Evolutionary conservation across 495 filamentous ascomycete species (phyloP).

Genomic region (Penicillium pulvis): DNA sequence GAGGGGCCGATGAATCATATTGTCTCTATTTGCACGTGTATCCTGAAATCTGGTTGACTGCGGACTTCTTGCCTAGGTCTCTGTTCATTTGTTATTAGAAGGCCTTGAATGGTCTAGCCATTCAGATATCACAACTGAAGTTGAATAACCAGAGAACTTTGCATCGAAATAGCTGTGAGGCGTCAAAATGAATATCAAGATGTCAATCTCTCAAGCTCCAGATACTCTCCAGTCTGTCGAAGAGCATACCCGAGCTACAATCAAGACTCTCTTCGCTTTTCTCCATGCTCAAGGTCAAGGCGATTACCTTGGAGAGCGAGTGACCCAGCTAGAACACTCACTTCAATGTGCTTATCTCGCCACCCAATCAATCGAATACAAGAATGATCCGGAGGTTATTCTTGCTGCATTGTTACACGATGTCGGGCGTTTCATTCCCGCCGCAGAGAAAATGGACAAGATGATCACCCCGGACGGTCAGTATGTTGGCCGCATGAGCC

Average conservation of each 20-base stretch:
- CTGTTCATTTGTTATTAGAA: background rate
- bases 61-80: conserved; percentile 11
- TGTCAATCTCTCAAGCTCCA: background rate
- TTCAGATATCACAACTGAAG: background rate
- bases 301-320: conserved; percentile 39
- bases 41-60: too few relatives aligned
- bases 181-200: conserved; percentile 18
- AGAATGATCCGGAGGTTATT: conserved; percentile 35
- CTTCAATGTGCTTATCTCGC: conserved; percentile 46
- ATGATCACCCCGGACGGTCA: conserved; percentile 25
- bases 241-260: conserved; percentile 17
- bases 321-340: conserved; percentile 48
- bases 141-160: background rate
- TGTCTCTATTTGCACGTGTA: conserved; percentile 8
- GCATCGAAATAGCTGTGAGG: background rate
- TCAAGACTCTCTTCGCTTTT: conserved; percentile 26
- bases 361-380: conserved; percentile 19
- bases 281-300: conserved; percentile 28
- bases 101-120: background rate
- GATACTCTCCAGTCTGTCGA: conserved; percentile 9
- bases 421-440: conserved; percentile 43
- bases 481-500: conserved; percentile 39
- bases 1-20: conserved; percentile 5
- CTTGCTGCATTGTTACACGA: conserved; percentile 45
- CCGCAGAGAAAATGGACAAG: conserved; percentile 29